Conservation (phyloP, 176 grass and related monocot genomes). For the Dendrocalamus sinicus region DNA sequence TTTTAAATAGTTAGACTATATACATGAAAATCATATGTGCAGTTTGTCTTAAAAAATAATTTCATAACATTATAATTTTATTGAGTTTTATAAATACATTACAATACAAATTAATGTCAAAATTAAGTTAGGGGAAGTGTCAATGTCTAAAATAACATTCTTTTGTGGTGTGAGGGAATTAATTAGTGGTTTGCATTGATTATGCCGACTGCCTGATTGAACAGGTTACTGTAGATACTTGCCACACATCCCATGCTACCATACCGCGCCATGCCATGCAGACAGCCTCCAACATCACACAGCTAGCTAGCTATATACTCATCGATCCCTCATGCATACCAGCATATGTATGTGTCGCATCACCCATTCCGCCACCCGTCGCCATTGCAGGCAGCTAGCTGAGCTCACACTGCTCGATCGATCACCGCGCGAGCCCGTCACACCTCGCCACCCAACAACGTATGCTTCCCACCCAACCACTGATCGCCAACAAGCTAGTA, state of each 20-base stretch:
- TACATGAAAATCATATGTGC: too few relatives aligned
- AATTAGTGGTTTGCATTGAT: not conserved
- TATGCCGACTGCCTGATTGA: conserved; percentile 42
- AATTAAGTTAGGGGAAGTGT: too few relatives aligned
- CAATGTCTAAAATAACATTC: rapidly evolving
- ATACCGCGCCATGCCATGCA: not conserved
- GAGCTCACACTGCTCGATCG: not conserved
- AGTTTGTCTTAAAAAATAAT: too few relatives aligned
- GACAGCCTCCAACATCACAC: not conserved
- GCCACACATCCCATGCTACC: conserved; percentile 43
- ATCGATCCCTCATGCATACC: not conserved
- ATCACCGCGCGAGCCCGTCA: not conserved
- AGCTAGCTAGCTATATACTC: not conserved
- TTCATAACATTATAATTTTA: too few relatives aligned
- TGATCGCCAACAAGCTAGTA: not conserved
- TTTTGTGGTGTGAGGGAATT: not conserved
- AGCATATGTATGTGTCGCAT: conserved; percentile 1
- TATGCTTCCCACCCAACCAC: conserved; percentile 8
- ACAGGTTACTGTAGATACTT: conserved; percentile 44
- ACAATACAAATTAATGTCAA: too few relatives aligned
- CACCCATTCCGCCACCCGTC: conserved; percentile 27
- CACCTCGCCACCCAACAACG: not conserved
- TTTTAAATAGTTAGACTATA: too few relatives aligned
- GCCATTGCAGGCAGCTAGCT: conserved; percentile 23
- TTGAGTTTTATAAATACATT: too few relatives aligned